Evolutionary conservation across 176 grass and related monocot genomes (phyloP).

Genomic region (Calamus simplicifolius): DNA sequence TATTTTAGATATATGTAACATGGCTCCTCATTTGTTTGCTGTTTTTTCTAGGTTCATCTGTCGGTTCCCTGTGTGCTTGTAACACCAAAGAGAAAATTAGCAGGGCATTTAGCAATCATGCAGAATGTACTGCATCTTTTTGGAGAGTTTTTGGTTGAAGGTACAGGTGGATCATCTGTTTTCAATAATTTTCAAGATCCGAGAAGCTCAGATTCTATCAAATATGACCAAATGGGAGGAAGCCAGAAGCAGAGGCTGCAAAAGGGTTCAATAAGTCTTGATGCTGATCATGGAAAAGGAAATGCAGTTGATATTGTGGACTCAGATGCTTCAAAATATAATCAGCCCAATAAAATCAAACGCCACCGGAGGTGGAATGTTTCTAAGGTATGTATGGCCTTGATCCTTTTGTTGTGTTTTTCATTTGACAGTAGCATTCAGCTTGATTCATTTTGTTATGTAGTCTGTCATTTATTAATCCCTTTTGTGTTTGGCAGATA

Average conservation of each 20-base stretch:
- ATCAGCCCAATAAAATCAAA: conserved; percentile 74
- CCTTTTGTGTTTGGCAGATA: conserved; percentile 53
- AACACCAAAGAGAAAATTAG: conserved; percentile 90
- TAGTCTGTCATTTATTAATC: no score
- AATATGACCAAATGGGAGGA: conserved; percentile 44
- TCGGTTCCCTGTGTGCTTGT: conserved; percentile 73
- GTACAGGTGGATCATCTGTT: conserved; percentile 87
- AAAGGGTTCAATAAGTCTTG: neutral
- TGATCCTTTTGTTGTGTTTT: neutral
- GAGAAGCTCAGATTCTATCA: conserved; percentile 49
- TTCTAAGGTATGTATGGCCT: conserved; percentile 36
- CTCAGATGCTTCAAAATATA: conserved; percentile 33
- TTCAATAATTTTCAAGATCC: conserved; percentile 68
- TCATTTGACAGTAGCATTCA: neutral
- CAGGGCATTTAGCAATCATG: conserved; percentile 61
- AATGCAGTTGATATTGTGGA: conserved; percentile 30
- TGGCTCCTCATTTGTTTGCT: conserved; percentile 17
- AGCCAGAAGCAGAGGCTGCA: conserved; percentile 42
- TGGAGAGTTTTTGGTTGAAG: conserved; percentile 90
- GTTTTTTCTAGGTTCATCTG: conserved; percentile 55
- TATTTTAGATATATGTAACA: conserved; percentile 8
- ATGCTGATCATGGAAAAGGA: conserved; percentile 45
- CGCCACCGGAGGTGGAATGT: conserved; percentile 92
- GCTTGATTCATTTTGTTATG: no score
- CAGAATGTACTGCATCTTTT: conserved; percentile 79